Base-by-base conservation (phyloP, 23 red algal genomes). In the Gracilaria gracilis region DNA sequence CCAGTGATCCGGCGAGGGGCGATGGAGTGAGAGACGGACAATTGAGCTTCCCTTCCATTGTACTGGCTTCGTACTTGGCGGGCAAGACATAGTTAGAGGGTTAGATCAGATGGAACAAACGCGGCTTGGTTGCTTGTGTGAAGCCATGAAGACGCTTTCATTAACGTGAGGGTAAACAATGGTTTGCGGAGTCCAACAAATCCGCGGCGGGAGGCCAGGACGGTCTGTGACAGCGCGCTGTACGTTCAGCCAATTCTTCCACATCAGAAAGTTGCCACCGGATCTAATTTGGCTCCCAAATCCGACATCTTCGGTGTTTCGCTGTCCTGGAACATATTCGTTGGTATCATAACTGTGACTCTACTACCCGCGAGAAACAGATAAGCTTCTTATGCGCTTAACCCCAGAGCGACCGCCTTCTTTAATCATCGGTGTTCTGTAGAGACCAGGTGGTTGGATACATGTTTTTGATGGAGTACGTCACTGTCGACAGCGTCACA, bases 1-100 rank as follows among this genome's bases (percentile, higher is more conserved):
- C 97, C 72, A 21, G 80, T 49, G 73, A 67, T 80, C 15, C 50
- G 53, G 49, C 31, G 49, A 47, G 27, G 54, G 36, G 21, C 79
- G 80, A 44, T 94, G 86, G 1, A 98, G 66, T 16, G 83, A 58
- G 5, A 98, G 64, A 40, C 53, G 61, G 33, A 92, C 93, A 67
- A 98, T 95, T 28, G 89, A 90, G 28, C 61, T 88, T 31, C 89
- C 97, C 17, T 71, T 93, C 88, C 88, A 95, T 67, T 59, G 8
- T 50, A 87, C 64, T 53, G 46, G 39, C 29, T 51, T 15, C 4
- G 12, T 25, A 51, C 34, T 49, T 77, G 72, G 23, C 31, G 42
- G 39, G 34, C 17, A 74, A 23, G 72, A 50, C 72, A 77, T 77
- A 77, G 38, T 77, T 51, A 77, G 33, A 7, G 25, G n/a, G 33